Evolutionary conservation across 1,139 yeast genomes (phyloP), one percentile per base, ranked within the genome.

Genomic region (Scheffersomyces cryptocercus): DNA sequence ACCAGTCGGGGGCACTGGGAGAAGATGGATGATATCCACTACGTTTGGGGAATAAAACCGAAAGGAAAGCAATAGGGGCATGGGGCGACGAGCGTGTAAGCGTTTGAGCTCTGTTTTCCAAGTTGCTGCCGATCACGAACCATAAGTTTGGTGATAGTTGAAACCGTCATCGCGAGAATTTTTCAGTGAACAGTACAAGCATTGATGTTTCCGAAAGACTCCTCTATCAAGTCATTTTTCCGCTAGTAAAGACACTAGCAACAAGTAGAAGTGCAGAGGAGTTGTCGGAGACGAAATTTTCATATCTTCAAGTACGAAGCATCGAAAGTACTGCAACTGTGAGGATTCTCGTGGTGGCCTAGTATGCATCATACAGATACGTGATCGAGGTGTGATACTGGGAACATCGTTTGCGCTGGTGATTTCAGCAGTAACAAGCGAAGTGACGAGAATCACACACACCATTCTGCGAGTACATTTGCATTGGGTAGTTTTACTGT

Each of bases 381-480:
- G 26, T 20, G 26, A 20, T 20, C 8, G 26, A 20, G 26, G 8
- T 20, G 26, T 20, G 26, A 20, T 20, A 20, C 26, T 20, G 35
- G 35, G 12, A 14, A 31, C 35, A 10, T 14, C 15, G 35, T 20
- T 31, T 31, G 35, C 10, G 32, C 47, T 43, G 50, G 50, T 47
- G 50, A 36, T 42, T 31, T 35, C 50, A 39, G 50, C 44, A 29
- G 9, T 15, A 30, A 37, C 24, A 30, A 12, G 40, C 28, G 26
- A 20, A 20, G 26, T 20, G 8, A 20, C 26, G 52, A 39, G 40
- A 29, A 39, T n/a, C 34, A 29, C 35, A 33, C 26, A 20, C 26
- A 43, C 44, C 49, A 55, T 75, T 80, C 85, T 81, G 85, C 85
- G 82, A 81, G 85, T 81, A 76, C 84, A 70, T 58, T 49, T 47